Evolutionary conservation across 2,329 filamentous ascomycete species (phyloP).

Genomic region (Ascocoryne sarcoides): DNA sequence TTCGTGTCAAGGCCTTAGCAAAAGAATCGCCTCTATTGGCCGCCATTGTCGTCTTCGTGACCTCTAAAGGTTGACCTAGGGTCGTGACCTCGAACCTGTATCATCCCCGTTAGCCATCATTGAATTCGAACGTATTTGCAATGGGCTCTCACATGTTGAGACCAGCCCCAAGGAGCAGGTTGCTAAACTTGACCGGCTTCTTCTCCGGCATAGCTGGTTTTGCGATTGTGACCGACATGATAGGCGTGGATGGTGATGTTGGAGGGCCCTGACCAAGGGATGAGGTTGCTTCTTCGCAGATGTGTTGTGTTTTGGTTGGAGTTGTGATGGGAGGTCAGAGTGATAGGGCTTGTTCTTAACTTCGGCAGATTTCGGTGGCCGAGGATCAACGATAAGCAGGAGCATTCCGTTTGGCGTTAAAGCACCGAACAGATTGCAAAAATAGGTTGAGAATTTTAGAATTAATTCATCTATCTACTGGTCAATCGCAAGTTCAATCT

Average conservation of each 20-base stretch:
- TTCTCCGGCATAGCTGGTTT: conserved; percentile 61
- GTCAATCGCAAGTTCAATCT: too few relatives aligned
- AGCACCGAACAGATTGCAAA: too few relatives aligned
- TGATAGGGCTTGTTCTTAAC: too few relatives aligned
- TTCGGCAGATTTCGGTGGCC: not conserved
- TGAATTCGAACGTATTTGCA: not conserved
- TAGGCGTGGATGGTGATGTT: conserved; percentile 41
- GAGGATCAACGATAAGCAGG: not conserved
- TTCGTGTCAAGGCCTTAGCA: conserved; percentile 67
- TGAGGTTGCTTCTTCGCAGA: conserved; percentile 74
- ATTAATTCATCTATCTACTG: too few relatives aligned
- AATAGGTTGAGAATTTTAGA: too few relatives aligned
- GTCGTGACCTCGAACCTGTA: conserved; percentile 42
- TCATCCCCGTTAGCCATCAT: conserved; percentile 4
- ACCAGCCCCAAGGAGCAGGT: conserved; percentile 57
- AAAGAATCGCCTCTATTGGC: conserved; percentile 90
- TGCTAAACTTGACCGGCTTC: conserved; percentile 99
- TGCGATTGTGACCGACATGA: conserved; percentile 53
- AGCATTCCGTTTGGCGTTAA: too few relatives aligned
- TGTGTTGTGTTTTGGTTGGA: not conserved
- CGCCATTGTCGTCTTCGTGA: conserved; percentile 99
- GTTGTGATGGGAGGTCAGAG: not conserved
- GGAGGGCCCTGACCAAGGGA: conserved; percentile 97
- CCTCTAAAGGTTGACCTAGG: conserved; percentile 77
- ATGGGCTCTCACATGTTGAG: conserved; percentile 24